A percentile compares a stretch with the other conserved stretches of the same genome.
Conservation (phyloP, 176 grass and related monocot species). For the Avena eriantha region DNA sequence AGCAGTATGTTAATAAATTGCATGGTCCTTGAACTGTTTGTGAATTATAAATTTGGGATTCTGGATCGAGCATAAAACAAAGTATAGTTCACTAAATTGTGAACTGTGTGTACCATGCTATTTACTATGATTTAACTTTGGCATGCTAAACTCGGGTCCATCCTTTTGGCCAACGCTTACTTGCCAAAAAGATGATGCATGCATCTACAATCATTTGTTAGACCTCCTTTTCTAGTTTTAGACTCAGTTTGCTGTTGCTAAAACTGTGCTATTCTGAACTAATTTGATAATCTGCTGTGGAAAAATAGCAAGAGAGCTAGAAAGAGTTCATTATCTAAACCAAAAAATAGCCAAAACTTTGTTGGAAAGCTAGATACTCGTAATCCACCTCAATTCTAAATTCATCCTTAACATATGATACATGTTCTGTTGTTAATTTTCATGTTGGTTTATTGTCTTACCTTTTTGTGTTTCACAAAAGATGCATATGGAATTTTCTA, state of each 20-base stretch:
- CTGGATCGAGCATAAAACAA: background rate
- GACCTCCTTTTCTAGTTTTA: constrained; percentile 15
- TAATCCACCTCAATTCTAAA: background rate
- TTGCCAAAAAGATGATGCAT: constrained; percentile 27
- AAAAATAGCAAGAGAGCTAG: background rate
- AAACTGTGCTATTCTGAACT: background rate
- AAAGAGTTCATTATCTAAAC: background rate
- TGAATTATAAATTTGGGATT: constrained; percentile 30
- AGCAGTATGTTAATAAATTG: constrained; percentile 17
- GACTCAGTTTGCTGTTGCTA: background rate
- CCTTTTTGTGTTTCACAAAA: constrained; percentile 13
- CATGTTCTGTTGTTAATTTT: constrained; percentile 25
- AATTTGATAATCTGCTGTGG: constrained; percentile 10
- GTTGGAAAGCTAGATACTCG: background rate
- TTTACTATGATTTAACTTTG: constrained; percentile 33
- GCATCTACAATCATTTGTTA: constrained; percentile 10
- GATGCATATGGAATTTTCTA: background rate
- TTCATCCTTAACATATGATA: constrained; percentile 9
- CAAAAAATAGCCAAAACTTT: background rate
- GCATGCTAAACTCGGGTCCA: background rate
- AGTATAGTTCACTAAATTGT: constrained; percentile 3
- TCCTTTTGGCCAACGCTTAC: constrained; percentile 9
- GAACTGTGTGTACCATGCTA: background rate
- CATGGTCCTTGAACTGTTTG: constrained; percentile 6
- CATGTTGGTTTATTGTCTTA: background rate